Evolutionary conservation across 768 basidiomycete species (phyloP).

Genomic region (Rhodotorula paludigena): DNA sequence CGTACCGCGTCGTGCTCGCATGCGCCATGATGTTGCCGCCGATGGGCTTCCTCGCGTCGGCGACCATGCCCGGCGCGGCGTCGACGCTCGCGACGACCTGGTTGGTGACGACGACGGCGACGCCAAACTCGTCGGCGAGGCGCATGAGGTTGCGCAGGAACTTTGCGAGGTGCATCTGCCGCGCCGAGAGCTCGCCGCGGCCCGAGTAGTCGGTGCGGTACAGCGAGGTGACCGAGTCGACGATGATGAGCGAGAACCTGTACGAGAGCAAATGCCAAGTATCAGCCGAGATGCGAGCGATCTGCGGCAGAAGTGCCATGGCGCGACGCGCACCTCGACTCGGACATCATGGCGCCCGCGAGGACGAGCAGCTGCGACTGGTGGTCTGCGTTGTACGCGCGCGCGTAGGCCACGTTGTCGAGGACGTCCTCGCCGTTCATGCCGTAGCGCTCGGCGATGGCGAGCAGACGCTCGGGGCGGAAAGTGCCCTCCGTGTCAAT

Average conservation of each 20-base stretch:
- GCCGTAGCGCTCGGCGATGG: slow-evolving; percentile 93
- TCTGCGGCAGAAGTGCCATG: no score
- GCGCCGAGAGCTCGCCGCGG: slow-evolving; percentile 86
- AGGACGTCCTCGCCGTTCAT: slow-evolving; percentile 95
- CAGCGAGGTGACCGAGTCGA: slow-evolving; percentile 91
- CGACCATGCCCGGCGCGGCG: slow-evolving; percentile 73
- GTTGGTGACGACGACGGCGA: slow-evolving; percentile 94
- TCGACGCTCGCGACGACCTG: slow-evolving; percentile 99
- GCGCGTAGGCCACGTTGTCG: slow-evolving; percentile 96
- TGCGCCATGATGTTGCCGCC: slow-evolving; percentile 99
- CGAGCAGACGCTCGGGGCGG: slow-evolving; percentile 87
- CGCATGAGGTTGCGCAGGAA: slow-evolving; percentile 88
- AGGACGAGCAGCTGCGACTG: slow-evolving; percentile 81
- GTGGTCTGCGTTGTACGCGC: slow-evolving; percentile 98
- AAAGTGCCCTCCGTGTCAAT: slow-evolving; percentile 99
- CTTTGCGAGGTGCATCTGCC: slow-evolving; percentile 92
- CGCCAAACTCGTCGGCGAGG: slow-evolving; percentile 96
- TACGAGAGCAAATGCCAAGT: no score
- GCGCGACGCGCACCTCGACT: slow-evolving; percentile 79
- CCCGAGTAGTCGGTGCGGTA: slow-evolving; percentile 95
- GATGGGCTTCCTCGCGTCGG: slow-evolving; percentile 96
- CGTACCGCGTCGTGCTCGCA: slow-evolving; percentile 79
- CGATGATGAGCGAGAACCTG: slow-evolving; percentile 92
- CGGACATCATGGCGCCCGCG: slow-evolving; percentile 98
- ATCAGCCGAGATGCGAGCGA: no score